phyloP scores from a whole-genome alignment of 257 asterid genomes.

The Solanum virginianum region DNA sequence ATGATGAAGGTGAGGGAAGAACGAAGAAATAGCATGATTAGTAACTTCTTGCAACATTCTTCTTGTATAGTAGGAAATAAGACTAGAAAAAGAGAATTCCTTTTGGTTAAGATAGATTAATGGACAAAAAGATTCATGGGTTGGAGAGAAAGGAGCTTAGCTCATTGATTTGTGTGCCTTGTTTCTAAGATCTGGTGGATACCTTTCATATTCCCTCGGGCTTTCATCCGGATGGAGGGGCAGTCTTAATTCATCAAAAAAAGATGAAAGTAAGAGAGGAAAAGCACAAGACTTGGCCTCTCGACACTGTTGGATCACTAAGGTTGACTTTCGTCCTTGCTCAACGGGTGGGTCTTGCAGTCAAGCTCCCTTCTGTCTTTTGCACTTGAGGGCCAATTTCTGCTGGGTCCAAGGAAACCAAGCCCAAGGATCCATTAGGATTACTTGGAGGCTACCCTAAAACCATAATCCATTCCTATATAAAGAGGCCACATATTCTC shows the following conservation, averaged over 20 bases:
- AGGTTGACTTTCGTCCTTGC: not conserved
- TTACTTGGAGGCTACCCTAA: not conserved
- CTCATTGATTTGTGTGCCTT: not conserved
- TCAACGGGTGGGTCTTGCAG: not conserved
- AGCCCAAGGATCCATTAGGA: not conserved
- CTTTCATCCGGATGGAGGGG: not conserved
- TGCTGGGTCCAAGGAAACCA: not conserved
- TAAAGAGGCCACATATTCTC: not conserved
- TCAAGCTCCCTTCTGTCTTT: not conserved
- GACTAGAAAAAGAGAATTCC: not conserved
- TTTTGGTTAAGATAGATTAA: not conserved
- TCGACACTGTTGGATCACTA: not conserved
- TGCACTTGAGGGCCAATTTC: not conserved
- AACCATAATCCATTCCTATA: not conserved
- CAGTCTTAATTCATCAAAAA: not conserved
- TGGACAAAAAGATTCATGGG: not conserved
- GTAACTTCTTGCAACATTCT: not conserved
- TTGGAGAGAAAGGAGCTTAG: not conserved
- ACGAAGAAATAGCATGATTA: not conserved
- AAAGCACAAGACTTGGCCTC: not conserved
- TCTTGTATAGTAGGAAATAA: not conserved
- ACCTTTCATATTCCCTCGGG: not conserved
- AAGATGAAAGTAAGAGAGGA: not conserved
- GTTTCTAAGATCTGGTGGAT: not conserved
- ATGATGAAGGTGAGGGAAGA: not conserved